A percentile compares a stretch with the other conserved stretches of the same genome.
Evolutionary conservation across 2,329 filamentous ascomycete species (phyloP).

Genomic region (Monosporascus cannonballus): DNA sequence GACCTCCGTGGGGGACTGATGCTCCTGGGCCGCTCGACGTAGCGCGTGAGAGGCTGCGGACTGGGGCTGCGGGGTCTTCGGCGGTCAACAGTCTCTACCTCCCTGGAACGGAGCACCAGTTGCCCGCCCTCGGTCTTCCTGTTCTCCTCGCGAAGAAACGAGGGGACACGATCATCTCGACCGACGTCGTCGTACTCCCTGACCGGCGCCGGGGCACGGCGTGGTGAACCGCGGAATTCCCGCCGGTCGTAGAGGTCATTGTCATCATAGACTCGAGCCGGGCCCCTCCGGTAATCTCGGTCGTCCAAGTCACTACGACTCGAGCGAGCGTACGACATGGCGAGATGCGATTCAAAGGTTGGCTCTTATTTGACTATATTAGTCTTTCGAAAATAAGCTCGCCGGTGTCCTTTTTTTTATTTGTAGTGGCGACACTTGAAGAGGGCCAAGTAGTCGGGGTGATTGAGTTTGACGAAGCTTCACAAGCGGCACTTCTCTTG

Average conservation of each 20-base stretch:
- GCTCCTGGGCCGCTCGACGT: slow-evolving; percentile 34
- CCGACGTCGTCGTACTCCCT: slow-evolving; percentile 30
- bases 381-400: not conserved
- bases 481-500: not conserved
- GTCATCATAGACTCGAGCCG: slow-evolving; percentile 21
- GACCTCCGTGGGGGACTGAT: slow-evolving; percentile 27
- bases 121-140: slow-evolving; percentile 43
- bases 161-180: slow-evolving; percentile 35
- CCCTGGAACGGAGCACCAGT: slow-evolving; percentile 48
- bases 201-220: slow-evolving; percentile 20
- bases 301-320: slow-evolving; percentile 37
- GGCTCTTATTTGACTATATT: not conserved
- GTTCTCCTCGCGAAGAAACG: slow-evolving; percentile 46
- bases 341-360: not conserved
- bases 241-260: slow-evolving; percentile 19
- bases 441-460: not conserved
- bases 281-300: slow-evolving; percentile 32
- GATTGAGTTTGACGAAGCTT: not conserved
- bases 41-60: slow-evolving; percentile 31
- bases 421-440: not conserved
- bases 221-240: slow-evolving; percentile 16
- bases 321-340: not conserved
- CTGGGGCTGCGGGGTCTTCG: slow-evolving; percentile 38
- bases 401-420: not conserved
- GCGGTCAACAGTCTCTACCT: slow-evolving; percentile 48